A percentile compares a stretch with the other conserved stretches of the same genome.
These are phyloP conservation scores for Ceratobasidium sp. DNA, from an alignment of 1,284 basidiomycete species.

Conservation along the genomic window DNA sequence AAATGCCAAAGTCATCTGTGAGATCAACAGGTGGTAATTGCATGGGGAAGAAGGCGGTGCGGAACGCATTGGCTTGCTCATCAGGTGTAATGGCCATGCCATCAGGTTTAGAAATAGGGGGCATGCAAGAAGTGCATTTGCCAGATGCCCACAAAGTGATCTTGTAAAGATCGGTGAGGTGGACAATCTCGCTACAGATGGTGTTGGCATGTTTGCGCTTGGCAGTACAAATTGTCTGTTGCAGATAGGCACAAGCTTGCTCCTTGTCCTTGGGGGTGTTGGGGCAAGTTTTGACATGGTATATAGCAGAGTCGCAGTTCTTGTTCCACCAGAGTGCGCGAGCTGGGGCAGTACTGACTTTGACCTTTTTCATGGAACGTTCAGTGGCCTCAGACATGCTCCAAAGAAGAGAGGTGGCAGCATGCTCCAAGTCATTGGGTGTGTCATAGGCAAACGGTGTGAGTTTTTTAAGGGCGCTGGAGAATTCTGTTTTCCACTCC, in stretches of 20 bases:
- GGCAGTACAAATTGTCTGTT: not conserved
- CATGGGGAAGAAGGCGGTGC: not conserved
- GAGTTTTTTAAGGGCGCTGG: not conserved
- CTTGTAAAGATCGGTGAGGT: not conserved
- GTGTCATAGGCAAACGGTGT: not conserved
- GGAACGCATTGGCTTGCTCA: not conserved
- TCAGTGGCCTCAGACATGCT: slow-evolving; percentile 1
- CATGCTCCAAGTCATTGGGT: not conserved
- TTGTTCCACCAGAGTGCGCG: not conserved
- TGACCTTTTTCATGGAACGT: not conserved
- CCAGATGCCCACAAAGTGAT: not conserved
- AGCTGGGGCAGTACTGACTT: not conserved
- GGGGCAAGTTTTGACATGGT: not conserved
- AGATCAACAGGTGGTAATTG: not conserved
- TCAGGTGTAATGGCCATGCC: not conserved
- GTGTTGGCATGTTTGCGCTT: not conserved
- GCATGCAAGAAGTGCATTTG: not conserved
- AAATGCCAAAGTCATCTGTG: not conserved
- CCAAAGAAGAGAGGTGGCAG: not conserved
- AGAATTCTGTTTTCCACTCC: not conserved
- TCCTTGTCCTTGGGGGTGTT: not conserved
- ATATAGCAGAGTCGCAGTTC: not conserved
- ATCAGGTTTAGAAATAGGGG: not conserved
- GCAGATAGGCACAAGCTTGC: not conserved
- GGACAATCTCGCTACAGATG: not conserved